These are phyloP conservation scores for Dothistroma septosporum DNA, from an alignment of 2,329 filamentous ascomycete genomes.

Conservation along the genomic window DNA sequence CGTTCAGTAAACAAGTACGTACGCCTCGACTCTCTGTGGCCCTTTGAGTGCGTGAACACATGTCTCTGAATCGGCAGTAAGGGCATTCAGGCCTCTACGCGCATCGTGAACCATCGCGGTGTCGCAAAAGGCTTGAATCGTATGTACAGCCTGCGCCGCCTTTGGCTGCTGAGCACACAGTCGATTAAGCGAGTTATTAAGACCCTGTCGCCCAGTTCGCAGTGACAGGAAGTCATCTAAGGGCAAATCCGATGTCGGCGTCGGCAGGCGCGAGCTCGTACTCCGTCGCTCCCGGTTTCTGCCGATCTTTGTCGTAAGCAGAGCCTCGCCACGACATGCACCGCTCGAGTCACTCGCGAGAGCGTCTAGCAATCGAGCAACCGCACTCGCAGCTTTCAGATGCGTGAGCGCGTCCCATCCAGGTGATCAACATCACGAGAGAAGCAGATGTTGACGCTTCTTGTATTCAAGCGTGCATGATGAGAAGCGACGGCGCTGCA, in stretches of 20 bases:
- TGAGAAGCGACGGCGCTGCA: background rate
- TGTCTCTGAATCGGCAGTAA: background rate
- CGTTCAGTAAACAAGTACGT: background rate
- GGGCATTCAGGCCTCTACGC: too few species aligned
- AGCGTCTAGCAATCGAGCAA: background rate
- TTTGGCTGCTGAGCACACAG: too few species aligned
- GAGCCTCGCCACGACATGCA: background rate
- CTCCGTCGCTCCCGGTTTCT: background rate
- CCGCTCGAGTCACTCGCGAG: background rate
- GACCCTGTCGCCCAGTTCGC: too few species aligned
- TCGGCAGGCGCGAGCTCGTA: background rate
- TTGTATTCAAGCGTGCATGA: constrained; percentile 4
- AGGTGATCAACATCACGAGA: constrained; percentile 8
- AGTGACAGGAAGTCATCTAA: too few species aligned
- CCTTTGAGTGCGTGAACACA: background rate
- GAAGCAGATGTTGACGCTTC: constrained; percentile 4
- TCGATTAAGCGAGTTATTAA: too few species aligned
- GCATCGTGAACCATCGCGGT: too few species aligned
- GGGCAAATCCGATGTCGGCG: background rate
- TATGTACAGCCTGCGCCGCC: too few species aligned
- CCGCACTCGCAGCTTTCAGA: background rate
- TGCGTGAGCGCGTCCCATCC: background rate
- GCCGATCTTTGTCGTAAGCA: background rate
- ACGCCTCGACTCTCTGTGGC: background rate
- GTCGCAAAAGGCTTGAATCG: too few species aligned